These are phyloP conservation scores for Fonsecaea multimorphosa DNA, from an alignment of 2,329 filamentous ascomycete genomes.

Conservation along the genomic window DNA sequence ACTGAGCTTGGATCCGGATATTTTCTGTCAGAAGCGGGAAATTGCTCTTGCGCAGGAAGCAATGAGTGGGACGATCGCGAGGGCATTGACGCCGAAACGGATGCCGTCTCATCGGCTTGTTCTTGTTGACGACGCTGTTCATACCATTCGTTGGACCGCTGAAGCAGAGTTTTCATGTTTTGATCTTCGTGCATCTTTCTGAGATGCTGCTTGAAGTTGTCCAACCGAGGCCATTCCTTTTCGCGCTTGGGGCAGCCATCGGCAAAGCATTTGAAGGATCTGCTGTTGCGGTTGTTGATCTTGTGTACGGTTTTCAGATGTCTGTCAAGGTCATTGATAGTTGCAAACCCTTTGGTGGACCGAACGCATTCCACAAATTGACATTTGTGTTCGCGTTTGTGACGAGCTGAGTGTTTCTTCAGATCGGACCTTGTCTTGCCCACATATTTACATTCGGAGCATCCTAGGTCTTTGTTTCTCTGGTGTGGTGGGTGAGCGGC, in stretches of 20 bases:
- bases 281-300: constrained; percentile 49
- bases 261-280: constrained; percentile 66
- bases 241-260: constrained; percentile 62
- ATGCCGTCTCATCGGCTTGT: constrained; percentile 15
- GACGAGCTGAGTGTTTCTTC: constrained; percentile 72
- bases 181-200: constrained; percentile 67
- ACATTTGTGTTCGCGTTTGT: constrained; percentile 72
- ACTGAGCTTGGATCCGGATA: constrained; percentile 9
- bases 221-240: constrained; percentile 79
- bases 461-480: constrained; percentile 9
- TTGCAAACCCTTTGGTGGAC: constrained; percentile 71
- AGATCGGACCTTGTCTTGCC: constrained; percentile 50
- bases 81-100: not conserved
- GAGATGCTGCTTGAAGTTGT: constrained; percentile 87
- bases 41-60: constrained; percentile 2
- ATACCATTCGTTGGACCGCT: constrained; percentile 48
- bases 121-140: constrained; percentile 31
- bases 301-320: constrained; percentile 76
- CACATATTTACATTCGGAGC: constrained; percentile 24
- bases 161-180: constrained; percentile 53
- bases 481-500: constrained; percentile 2
- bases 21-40: constrained; percentile 3
- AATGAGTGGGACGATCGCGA: not conserved
- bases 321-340: constrained; percentile 78
- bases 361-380: constrained; percentile 62